Conservation (phyloP, 106 monocot genomes). For the Agapanthus africanus region DNA sequence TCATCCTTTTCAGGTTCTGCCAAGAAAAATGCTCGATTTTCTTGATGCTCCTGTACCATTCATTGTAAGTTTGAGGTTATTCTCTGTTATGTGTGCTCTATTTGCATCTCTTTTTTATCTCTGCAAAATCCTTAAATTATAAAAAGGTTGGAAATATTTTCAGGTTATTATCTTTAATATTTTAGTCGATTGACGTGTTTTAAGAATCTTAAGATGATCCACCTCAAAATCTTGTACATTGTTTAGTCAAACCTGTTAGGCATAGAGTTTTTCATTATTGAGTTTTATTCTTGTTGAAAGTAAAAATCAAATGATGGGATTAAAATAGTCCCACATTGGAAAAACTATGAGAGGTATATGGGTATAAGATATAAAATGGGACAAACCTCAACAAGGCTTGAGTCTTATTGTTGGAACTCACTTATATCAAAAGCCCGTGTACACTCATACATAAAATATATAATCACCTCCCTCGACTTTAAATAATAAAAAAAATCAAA, state of each 20-base stretch:
- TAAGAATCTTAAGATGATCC: not conserved
- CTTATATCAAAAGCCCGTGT: no score
- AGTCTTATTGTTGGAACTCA: no score
- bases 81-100: no score
- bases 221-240: not conserved
- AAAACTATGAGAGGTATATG: no score
- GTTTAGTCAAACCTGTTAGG: not conserved
- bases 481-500: no score
- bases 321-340: no score
- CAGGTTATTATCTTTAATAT: not conserved
- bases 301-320: no score
- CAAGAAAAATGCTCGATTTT: slow-evolving; percentile 76
- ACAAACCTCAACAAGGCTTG: no score
- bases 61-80: slow-evolving; percentile 60
- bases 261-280: not conserved
- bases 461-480: no score
- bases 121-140: not conserved
- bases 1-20: slow-evolving; percentile 59
- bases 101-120: not conserved
- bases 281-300: not conserved
- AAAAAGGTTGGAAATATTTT: not conserved
- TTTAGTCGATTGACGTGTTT: not conserved
- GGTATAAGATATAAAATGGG: no score
- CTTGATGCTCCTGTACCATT: slow-evolving; percentile 93
- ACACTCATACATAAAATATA: no score